Evolutionary conservation across 75 land plant species (phyloP), one percentile per base, ranked within the genome.

Genomic region (Isoetes taiwanensis): DNA sequence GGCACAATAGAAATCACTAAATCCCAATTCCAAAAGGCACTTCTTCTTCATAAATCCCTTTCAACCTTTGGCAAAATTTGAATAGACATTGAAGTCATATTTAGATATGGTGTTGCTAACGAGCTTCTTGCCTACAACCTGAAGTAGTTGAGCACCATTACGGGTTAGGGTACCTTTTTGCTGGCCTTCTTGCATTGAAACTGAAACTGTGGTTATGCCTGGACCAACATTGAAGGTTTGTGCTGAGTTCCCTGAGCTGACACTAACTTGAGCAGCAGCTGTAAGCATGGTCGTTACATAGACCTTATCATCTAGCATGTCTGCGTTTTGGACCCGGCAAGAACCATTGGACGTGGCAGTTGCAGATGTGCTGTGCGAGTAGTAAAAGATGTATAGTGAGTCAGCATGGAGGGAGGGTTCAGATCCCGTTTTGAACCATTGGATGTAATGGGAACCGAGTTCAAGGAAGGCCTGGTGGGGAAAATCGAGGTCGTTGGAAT

Each of bases 391-490:
- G 29, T 59, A 61, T 1, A 24, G 17, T 31, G 28, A 9, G 31
- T 66, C 69, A 3, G 31, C 0, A 0, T 34, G 32, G 17, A 48
- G 17, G 0, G 53, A 10, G 0, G 68, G 69, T 41, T 30, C 29
- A 19, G 12, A 20, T 25, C 68, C 67, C 2, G 68, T 37, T 27
- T 65, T 65, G 54, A 62, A 65, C 68, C 68, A 65, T 3, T 27
- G 2, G 30, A 65, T 62, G 35, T 65, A 63, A 30, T 65, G 52
- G 33, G 54, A 23, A 17, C 53, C 68, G 43, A 62, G 19, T 24
- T 65, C 68, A 23, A 65, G 67, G 34, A 63, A 65, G 17, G 67
- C 68, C 0, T 24, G 27, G 68, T 65, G 68, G 1, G 54, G 24
- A 50, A 41, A 65, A 6, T 5, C 48, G 32, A 24, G 25, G 17